Conservation (phyloP, 768 basidiomycete genomes). For the Chalciporus chontae region DNA sequence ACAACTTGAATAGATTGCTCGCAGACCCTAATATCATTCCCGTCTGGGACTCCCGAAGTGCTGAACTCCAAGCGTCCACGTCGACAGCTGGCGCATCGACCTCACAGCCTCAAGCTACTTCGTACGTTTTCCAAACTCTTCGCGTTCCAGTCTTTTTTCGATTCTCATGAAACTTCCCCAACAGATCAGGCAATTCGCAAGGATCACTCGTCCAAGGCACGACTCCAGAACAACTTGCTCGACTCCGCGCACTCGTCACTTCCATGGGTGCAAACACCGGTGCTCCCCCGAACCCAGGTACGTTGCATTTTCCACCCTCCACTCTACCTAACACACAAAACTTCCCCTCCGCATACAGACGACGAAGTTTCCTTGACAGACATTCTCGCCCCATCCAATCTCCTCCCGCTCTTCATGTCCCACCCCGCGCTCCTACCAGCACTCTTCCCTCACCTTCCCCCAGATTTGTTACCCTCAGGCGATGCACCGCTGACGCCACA, state of each 20-base stretch:
- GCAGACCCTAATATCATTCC: constrained; percentile 61
- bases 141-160: background rate
- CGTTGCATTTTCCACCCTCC: background rate
- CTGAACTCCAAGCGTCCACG: constrained; percentile 44
- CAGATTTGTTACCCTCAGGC: constrained; percentile 69
- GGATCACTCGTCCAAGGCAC: constrained; percentile 12
- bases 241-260: constrained; percentile 52
- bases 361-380: constrained; percentile 66
- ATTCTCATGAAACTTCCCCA: background rate
- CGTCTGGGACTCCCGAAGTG: constrained; percentile 48
- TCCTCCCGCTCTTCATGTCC: constrained; percentile 65
- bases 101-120: constrained; percentile 31
- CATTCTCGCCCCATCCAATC: constrained; percentile 69
- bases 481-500: constrained; percentile 31
- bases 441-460: constrained; percentile 79
- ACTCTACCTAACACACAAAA: constrained; percentile 5
- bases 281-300: constrained; percentile 11
- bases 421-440: constrained; percentile 67
- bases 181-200: constrained; percentile 10
- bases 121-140: constrained; percentile 14
- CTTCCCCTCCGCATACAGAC: constrained; percentile 10
- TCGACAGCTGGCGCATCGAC: constrained; percentile 35
- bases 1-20: constrained; percentile 68
- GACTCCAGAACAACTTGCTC: constrained; percentile 66
- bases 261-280: constrained; percentile 38